Evolutionary conservation across 75 land plant species (phyloP), one percentile per base, ranked within the genome.

Genomic region (Ceratopteris richardii): DNA sequence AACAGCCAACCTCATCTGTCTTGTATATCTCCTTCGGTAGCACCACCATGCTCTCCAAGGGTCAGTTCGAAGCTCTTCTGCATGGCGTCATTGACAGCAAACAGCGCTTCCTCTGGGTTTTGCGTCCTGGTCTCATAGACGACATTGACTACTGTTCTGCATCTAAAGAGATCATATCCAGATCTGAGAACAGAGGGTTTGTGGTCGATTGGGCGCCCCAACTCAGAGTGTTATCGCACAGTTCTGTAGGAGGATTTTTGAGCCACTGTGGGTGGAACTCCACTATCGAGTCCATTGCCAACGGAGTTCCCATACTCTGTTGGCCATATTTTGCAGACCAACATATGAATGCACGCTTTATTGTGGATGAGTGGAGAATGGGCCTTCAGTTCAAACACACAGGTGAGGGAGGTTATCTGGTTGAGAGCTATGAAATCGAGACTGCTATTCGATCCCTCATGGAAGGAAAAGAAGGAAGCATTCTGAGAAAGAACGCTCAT

Each of bases 121-220:
- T 70, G 39, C 44, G 77, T 9, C 47, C 76, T 6, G 52, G 57
- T 20, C 61, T 27, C 9, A 28, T 56, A n/a, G n/a, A n/a, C n/a
- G n/a, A n/a, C n/a, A n/a, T n/a, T n/a, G n/a, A n/a, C n/a, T n/a
- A n/a, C n/a, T 33, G 9, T 9, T 33, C 37, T 33, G 9, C 7
- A 4, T 3, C 9, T 33, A 9, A 3, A 3, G n/a, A n/a, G n/a
- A 33, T 33, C 37, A 9, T 65, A 48, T 62, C 57, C n/a, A 62
- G 56, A 59, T 20, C 30, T 0, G 51, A 50, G 36, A 80, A 40
- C 14, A 75, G 67, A 43, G 29, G 76, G 24, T 55, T 77, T 16
- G 57, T 75, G n/a, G 57, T 20, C 36, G 31, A 51, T 6, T 73
- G 76, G 76, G 72, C 73, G 7, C 67, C 72, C 12, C 77, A 75